Evolutionary conservation across 768 basidiomycete genomes (phyloP).

Genomic region (Rhizopogon vinicolor): DNA sequence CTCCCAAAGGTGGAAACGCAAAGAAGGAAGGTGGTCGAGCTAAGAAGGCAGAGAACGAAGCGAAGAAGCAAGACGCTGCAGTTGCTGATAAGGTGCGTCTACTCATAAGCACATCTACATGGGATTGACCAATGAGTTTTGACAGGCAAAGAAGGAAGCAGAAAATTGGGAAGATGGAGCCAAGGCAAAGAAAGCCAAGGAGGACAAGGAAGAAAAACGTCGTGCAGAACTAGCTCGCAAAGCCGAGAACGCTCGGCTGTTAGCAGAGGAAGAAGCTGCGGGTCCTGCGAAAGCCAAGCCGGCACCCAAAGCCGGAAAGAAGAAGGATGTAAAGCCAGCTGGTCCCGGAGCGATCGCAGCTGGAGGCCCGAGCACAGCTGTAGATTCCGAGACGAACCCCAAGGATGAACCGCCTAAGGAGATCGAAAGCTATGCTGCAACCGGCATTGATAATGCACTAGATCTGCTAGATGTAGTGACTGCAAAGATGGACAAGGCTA

Average conservation of each 20-base stretch:
- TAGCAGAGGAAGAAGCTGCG: conserved; percentile 83
- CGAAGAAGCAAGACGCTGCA: conserved; percentile 66
- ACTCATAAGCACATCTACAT: background rate
- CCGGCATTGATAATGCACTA: conserved; percentile 86
- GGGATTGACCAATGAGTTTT: conserved; percentile 1
- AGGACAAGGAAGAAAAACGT: conserved; percentile 78
- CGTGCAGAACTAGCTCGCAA: conserved; percentile 80
- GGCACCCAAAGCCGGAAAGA: conserved; percentile 59
- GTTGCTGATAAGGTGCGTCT: conserved; percentile 53
- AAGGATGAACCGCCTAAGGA: conserved; percentile 31
- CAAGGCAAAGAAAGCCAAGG: conserved; percentile 63
- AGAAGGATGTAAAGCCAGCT: conserved; percentile 62
- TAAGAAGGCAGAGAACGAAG: conserved; percentile 89
- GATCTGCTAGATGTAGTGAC: conserved; percentile 87
- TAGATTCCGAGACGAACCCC: conserved; percentile 15
- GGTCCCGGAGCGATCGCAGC: conserved; percentile 86
- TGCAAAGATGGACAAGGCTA: conserved; percentile 91
- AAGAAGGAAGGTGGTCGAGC: conserved; percentile 91
- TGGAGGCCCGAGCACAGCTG: conserved; percentile 37
- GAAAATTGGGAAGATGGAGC: conserved; percentile 61
- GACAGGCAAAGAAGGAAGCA: conserved; percentile 69
- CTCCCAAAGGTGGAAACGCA: conserved; percentile 84
- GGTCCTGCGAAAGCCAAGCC: conserved; percentile 55
- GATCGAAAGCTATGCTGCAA: conserved; percentile 71
- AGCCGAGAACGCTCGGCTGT: conserved; percentile 77